A percentile compares a stretch with the other conserved stretches of the same genome.
Conservation (phyloP, 2,329 filamentous ascomycete genomes). For the Rhynchosporium agropyri region DNA sequence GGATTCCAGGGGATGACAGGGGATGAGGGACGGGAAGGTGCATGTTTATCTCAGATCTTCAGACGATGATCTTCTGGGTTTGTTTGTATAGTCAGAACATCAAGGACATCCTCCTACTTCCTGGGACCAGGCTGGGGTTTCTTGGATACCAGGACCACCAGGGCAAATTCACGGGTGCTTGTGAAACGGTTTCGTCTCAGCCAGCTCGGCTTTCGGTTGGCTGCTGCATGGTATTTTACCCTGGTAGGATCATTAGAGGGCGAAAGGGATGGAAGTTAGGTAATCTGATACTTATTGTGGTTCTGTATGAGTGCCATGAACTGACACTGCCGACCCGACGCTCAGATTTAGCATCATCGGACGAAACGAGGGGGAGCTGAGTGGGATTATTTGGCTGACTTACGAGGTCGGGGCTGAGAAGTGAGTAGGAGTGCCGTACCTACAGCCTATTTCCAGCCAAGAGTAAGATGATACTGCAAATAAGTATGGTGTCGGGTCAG, state of each 20-base stretch:
- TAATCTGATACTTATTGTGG: slow-evolving; percentile 2
- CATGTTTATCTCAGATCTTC: too few species aligned
- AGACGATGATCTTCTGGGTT: too few species aligned
- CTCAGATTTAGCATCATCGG: slow-evolving; percentile 6
- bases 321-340: slow-evolving; percentile 7
- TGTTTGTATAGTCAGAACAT: too few species aligned
- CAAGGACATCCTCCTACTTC: too few species aligned
- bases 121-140: not conserved
- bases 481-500: slow-evolving; percentile 21
- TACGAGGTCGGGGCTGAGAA: too few species aligned
- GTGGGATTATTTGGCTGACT: not conserved
- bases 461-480: not conserved
- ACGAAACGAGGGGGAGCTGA: not conserved
- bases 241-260: not conserved
- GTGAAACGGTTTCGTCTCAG: slow-evolving; percentile 36
- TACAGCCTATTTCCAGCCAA: too few species aligned
- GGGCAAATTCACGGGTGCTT: slow-evolving; percentile 20
- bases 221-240: slow-evolving; percentile 9
- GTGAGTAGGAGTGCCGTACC: too few species aligned
- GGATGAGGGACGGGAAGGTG: too few species aligned
- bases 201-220: slow-evolving; percentile 2
- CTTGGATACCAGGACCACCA: not conserved
- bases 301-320: not conserved
- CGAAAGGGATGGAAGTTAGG: not conserved
- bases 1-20: too few species aligned